Conservation (phyloP, 202 grass and related monocot species). For the Alloteropsis angusta region DNA sequence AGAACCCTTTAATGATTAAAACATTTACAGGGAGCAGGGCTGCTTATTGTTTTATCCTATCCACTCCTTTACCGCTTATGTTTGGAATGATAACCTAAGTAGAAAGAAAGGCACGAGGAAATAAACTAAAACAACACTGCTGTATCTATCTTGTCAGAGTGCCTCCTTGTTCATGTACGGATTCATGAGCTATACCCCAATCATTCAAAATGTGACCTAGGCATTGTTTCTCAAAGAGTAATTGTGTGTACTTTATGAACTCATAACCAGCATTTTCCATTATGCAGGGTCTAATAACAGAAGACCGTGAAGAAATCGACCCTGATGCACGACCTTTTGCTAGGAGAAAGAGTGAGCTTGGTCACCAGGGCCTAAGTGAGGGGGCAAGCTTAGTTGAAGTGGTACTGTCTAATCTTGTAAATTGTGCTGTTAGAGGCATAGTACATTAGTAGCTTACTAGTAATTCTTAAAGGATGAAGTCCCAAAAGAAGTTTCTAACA, state of each 20-base stretch:
- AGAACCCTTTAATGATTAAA: background rate
- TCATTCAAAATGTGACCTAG: background rate
- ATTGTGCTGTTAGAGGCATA: slow-evolving; percentile 13
- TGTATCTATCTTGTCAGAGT: slow-evolving; percentile 13
- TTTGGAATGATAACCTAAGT: slow-evolving; percentile 10
- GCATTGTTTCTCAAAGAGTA: background rate
- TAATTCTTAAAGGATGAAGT: background rate
- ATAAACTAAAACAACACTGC: background rate
- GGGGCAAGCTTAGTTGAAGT: slow-evolving; percentile 90
- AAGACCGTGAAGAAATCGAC: slow-evolving; percentile 68
- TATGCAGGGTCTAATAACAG: slow-evolving; percentile 85
- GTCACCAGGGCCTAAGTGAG: slow-evolving; percentile 67
- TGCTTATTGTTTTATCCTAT: background rate
- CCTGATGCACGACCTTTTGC: slow-evolving; percentile 73
- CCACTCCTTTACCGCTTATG: background rate
- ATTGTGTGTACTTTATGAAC: slow-evolving; percentile 8
- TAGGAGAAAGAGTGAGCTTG: slow-evolving; percentile 63
- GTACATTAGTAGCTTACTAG: background rate
- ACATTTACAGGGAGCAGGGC: slow-evolving; percentile 9
- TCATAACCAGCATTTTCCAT: background rate
- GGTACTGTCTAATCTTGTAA: slow-evolving; percentile 46
- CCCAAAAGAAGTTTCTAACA: slow-evolving; percentile 4
- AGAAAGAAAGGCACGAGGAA: slow-evolving; percentile 10
- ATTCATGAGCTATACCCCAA: slow-evolving; percentile 3
- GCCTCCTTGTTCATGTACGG: background rate